Evolutionary conservation across 345 rosid genomes (phyloP).

Genomic region (Moricandia moricandioides): DNA sequence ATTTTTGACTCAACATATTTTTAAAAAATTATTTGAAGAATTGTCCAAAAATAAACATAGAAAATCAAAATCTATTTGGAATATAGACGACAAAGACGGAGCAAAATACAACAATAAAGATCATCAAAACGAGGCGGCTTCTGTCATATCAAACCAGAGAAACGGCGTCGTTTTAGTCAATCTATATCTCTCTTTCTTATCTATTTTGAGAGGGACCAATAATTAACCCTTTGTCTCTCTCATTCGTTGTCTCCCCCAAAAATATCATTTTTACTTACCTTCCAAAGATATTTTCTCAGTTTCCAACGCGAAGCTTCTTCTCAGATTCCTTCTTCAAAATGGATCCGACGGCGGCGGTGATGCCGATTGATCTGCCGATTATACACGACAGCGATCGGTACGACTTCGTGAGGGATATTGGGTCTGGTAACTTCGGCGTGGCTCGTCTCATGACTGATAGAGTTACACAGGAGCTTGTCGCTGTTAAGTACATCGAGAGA

Average conservation of each 20-base stretch:
- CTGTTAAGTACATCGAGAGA: slow-evolving; percentile 96
- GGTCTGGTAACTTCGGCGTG: slow-evolving; percentile 85
- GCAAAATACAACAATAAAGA: neutral
- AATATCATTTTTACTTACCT: neutral
- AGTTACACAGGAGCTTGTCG: slow-evolving; percentile 75
- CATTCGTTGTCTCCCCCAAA: slow-evolving; percentile 10
- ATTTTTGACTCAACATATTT: too few relatives aligned
- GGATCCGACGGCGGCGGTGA: slow-evolving; percentile 49
- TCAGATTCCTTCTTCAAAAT: neutral
- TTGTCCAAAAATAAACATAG: too few relatives aligned
- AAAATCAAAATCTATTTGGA: neutral
- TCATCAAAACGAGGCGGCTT: slow-evolving; percentile 19
- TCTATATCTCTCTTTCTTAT: neutral
- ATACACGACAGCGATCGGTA: slow-evolving; percentile 92
- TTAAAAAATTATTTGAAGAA: too few relatives aligned
- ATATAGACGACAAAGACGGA: neutral
- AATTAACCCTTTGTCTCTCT: slow-evolving; percentile 1
- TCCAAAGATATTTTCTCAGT: neutral
- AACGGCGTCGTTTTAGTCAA: neutral
- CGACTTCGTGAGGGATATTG: slow-evolving; percentile 87
- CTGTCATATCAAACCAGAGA: slow-evolving; percentile 15
- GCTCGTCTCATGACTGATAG: slow-evolving; percentile 89
- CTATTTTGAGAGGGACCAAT: slow-evolving; percentile 31
- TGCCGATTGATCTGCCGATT: slow-evolving; percentile 81
- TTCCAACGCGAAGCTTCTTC: slow-evolving; percentile 13